A percentile compares a stretch with the other conserved stretches of the same genome.
phyloP scores from a whole-genome alignment of 257 asterid genomes.

The Fraxinus excelsior region DNA sequence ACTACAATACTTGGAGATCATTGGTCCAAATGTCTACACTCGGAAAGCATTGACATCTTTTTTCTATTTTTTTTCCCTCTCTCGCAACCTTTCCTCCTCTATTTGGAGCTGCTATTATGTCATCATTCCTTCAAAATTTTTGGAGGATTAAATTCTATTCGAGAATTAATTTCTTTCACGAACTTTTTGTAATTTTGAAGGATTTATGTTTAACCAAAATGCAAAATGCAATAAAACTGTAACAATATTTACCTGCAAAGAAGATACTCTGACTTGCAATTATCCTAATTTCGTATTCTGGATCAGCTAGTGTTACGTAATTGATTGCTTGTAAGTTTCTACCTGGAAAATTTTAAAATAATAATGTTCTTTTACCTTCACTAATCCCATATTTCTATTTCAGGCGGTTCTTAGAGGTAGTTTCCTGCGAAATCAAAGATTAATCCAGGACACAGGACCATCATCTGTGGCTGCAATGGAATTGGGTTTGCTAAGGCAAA shows the following conservation, averaged over 20 bases:
- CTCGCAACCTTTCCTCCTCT: neutral
- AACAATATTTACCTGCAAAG: neutral
- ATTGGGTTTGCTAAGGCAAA: slow-evolving; percentile 70
- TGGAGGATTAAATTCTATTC: neutral
- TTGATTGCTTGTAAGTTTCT: neutral
- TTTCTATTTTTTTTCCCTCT: no score
- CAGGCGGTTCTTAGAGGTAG: slow-evolving; percentile 85
- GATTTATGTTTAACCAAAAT: neutral
- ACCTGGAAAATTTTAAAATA: neutral
- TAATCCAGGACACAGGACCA: slow-evolving; percentile 48
- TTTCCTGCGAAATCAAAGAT: slow-evolving; percentile 59
- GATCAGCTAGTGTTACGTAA: neutral
- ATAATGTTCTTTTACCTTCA: slow-evolving; percentile 2
- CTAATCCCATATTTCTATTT: slow-evolving; percentile 23
- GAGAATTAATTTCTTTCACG: neutral
- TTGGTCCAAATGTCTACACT: no score
- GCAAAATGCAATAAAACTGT: neutral
- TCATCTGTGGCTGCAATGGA: slow-evolving; percentile 65
- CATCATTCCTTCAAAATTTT: neutral
- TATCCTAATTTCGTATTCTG: neutral
- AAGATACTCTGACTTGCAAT: neutral
- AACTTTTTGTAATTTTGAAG: neutral
- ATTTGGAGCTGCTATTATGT: neutral
- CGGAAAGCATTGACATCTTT: no score
- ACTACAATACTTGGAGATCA: no score